Evolutionary conservation across 2,329 filamentous ascomycete species (phyloP).

Genomic region (Epichloe amarillans): DNA sequence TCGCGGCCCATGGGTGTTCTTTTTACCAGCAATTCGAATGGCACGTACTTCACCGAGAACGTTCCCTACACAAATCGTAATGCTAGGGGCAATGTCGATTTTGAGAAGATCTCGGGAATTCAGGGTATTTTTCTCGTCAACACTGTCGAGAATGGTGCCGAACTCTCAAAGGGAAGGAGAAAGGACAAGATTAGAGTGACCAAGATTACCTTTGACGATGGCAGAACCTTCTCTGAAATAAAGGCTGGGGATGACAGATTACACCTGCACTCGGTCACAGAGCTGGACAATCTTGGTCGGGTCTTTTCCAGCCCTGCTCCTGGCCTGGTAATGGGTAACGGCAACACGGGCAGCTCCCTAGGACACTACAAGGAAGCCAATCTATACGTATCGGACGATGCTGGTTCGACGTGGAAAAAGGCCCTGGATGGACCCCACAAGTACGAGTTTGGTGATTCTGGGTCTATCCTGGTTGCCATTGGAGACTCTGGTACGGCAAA

Average conservation of each 20-base stretch:
- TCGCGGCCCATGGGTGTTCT: slow-evolving; percentile 69
- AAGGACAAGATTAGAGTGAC: slow-evolving; percentile 58
- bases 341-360: slow-evolving; percentile 71
- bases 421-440: slow-evolving; percentile 73
- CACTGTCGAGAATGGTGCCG: slow-evolving; percentile 71
- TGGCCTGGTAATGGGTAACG: slow-evolving; percentile 85
- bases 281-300: slow-evolving; percentile 66
- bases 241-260: slow-evolving; percentile 55
- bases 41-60: slow-evolving; percentile 88
- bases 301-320: slow-evolving; percentile 91
- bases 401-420: slow-evolving; percentile 71
- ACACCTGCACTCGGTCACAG: slow-evolving; percentile 86
- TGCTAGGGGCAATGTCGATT: slow-evolving; percentile 65
- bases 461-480: slow-evolving; percentile 75
- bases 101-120: slow-evolving; percentile 83
- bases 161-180: slow-evolving; percentile 42
- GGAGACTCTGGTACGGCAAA: slow-evolving; percentile 55
- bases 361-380: slow-evolving; percentile 59
- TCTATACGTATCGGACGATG: slow-evolving; percentile 82
- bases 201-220: slow-evolving; percentile 90
- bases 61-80: slow-evolving; percentile 87
- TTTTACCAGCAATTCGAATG: slow-evolving; percentile 94
- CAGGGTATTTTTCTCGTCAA: slow-evolving; percentile 91
- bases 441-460: slow-evolving; percentile 92
- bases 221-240: slow-evolving; percentile 66